Evolutionary conservation across 495 filamentous ascomycete species (phyloP).

Genomic region (Tuber calosporum): DNA sequence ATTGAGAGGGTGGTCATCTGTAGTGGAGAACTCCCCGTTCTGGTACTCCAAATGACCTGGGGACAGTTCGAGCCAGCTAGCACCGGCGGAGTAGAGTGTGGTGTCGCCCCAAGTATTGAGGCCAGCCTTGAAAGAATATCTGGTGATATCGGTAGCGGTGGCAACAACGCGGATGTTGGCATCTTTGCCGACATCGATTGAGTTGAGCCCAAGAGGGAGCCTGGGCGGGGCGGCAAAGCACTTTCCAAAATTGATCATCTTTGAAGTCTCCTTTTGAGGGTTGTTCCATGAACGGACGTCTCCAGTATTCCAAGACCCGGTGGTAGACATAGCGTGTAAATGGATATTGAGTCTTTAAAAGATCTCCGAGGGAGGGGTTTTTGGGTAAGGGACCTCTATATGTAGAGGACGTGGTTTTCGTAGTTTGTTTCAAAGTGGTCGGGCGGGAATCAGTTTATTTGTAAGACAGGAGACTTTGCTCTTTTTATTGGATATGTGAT

Average conservation of each 20-base stretch:
- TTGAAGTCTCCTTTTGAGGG: not conserved
- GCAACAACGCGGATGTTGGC: not conserved
- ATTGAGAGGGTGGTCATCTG: slow-evolving; percentile 7
- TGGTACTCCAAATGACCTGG: slow-evolving; percentile 15
- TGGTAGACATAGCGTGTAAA: not conserved
- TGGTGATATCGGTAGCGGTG: not conserved
- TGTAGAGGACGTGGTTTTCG: no score
- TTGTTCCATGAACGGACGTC: slow-evolving; percentile 4
- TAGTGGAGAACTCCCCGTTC: slow-evolving; percentile 16
- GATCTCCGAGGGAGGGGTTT: not conserved
- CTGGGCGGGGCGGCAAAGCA: not conserved
- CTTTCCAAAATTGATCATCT: not conserved
- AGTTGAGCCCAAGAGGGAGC: not conserved
- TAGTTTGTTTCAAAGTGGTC: no score
- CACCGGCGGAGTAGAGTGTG: slow-evolving; percentile 3
- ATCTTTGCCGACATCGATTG: not conserved
- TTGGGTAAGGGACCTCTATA: not conserved
- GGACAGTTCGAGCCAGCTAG: slow-evolving; percentile 24
- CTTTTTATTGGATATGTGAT: no score
- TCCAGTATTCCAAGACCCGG: slow-evolving; percentile 12
- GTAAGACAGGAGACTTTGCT: no score
- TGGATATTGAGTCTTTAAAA: not conserved
- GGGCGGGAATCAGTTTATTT: no score
- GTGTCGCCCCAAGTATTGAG: slow-evolving; percentile 14
- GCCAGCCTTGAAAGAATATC: not conserved